Conservation (phyloP, 441 rosid species). For the Euphorbia schlechtendalii region DNA sequence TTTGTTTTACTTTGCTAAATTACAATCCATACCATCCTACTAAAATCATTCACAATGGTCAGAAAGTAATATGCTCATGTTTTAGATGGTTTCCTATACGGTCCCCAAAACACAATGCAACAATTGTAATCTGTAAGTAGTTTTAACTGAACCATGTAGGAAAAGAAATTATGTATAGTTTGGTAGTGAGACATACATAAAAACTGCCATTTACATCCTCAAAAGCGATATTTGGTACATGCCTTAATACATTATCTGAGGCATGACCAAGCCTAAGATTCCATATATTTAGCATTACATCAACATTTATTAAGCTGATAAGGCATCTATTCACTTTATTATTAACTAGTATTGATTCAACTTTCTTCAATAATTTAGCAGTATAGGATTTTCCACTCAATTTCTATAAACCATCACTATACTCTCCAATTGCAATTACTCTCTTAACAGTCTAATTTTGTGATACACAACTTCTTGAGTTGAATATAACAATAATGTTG, state of each 20-base stretch:
- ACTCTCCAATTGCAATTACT: not conserved
- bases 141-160: not conserved
- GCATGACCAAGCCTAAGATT: not conserved
- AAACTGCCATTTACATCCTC: not conserved
- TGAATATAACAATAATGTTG: not conserved
- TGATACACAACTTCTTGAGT: not conserved
- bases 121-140: not conserved
- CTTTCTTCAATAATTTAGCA: not conserved
- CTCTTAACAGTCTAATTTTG: not conserved
- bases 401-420: not conserved
- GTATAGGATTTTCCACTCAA: not conserved
- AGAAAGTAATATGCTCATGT: not conserved
- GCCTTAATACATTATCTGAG: not conserved
- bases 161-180: not conserved
- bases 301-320: no score
- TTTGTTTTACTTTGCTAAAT: not conserved
- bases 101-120: not conserved
- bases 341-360: not conserved
- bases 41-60: not conserved
- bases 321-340: not conserved
- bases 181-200: not conserved
- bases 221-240: not conserved
- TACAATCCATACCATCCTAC: not conserved
- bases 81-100: not conserved
- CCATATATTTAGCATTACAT: not conserved